Conservation (phyloP, 1,139 yeast species). For the Geotrichum fermentans region DNA sequence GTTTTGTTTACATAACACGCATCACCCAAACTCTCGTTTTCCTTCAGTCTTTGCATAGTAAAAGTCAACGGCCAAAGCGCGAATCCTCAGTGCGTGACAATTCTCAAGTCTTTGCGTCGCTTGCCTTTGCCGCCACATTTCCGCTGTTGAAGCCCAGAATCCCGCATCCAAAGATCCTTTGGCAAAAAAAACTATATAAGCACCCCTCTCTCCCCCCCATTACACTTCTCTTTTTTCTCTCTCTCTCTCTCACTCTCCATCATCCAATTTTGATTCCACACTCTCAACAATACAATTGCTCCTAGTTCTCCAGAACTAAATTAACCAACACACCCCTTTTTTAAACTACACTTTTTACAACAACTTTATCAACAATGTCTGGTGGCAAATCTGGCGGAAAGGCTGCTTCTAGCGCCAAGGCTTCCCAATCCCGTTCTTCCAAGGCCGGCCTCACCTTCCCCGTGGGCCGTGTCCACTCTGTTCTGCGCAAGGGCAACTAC, state of each 20-base stretch:
- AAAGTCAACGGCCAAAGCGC: no score
- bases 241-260: background rate
- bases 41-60: no score
- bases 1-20: no score
- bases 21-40: no score
- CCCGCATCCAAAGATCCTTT: no score
- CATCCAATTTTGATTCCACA: background rate
- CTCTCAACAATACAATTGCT: background rate
- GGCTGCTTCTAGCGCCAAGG: slow-evolving; percentile 86
- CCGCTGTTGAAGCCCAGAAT: no score
- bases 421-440: slow-evolving; percentile 95
- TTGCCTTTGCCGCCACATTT: no score
- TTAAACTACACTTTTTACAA: background rate
- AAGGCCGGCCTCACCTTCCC: slow-evolving; percentile 99
- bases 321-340: background rate
- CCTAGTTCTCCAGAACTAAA: background rate
- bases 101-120: no score
- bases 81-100: no score
- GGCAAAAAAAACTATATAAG: background rate
- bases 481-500: slow-evolving; percentile 95
- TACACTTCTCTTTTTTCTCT: no score
- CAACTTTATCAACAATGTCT: slow-evolving; percentile 55
- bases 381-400: slow-evolving; percentile 96
- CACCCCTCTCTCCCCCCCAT: background rate
- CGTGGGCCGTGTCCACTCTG: slow-evolving; percentile 98